Evolutionary conservation across 1,139 yeast genomes (phyloP), one percentile per base, ranked within the genome.

Genomic region (Blastobotrys serpentis): DNA sequence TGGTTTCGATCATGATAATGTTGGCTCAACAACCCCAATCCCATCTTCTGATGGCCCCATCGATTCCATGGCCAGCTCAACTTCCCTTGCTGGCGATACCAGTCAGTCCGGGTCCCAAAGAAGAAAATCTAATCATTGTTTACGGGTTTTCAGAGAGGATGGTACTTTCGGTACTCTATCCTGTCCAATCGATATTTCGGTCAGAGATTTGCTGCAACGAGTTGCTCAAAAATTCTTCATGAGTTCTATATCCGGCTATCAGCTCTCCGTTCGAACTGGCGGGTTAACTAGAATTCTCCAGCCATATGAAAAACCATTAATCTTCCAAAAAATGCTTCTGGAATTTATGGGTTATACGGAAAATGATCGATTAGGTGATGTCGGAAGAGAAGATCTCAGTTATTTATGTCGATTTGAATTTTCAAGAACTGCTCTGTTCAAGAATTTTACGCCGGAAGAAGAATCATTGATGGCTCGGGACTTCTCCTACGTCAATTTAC

Each of bases 321-420:
- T 80, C 54, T 80, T 87, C 48, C 96, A 90, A 65, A 79, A 83
- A 62, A 84, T 86, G 42, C 66, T 89, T 44, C 69, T 94, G 18
- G 72, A 83, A 55, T 70, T 86, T 39, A 84, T 89, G 64, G 99
- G 98, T 1, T 92, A 86, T 63, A 77, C 79, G 2, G 86, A 81
- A 45, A 73, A 78, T 14, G 98, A 90, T 63, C 81, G 83, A 44
- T 70, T 90, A 46, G 82, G 82, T 51, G 86, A 83, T 46, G 76
- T 89, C 48, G 97, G 96, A 26, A 76, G 96, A 51, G 95, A 87
- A 51, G 98, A 92, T 66, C 70, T 92, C 52, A 84, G 94, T 43
- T 89, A 83, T 62, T 73, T 94, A 39, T 87, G 94, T 66, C 87
- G 90, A 56, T 88, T 92, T 65, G 83, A 84, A 37, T 81, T 89